Conservation (phyloP, 805 yeast genomes). For the Candida insectalens region DNA sequence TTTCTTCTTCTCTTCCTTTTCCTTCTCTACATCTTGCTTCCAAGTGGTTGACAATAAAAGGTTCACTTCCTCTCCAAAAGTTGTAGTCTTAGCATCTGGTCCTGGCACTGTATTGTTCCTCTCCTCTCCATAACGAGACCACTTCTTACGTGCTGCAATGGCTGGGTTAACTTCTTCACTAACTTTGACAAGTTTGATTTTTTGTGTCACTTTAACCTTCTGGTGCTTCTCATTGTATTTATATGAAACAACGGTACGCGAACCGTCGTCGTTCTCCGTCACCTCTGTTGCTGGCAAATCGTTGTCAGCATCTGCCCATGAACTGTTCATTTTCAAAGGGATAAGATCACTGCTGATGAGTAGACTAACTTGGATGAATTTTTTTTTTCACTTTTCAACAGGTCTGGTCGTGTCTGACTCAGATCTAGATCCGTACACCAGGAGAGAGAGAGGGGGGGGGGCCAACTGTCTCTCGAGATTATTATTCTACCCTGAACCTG, state of each 20-base stretch:
- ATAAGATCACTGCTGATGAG: no score
- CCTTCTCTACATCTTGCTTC: conserved; percentile 70
- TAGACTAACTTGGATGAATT: no score
- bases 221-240: conserved; percentile 69
- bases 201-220: conserved; percentile 82
- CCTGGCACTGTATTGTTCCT: conserved; percentile 60
- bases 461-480: no score
- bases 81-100: conserved; percentile 83
- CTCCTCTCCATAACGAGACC: conserved; percentile 86
- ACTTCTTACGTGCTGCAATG: conserved; percentile 80
- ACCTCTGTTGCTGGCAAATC: conserved; percentile 70
- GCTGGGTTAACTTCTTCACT: conserved; percentile 75
- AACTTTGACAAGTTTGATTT: conserved; percentile 64
- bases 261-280: conserved; percentile 75
- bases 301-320: conserved; percentile 65
- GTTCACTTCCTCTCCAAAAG: conserved; percentile 75
- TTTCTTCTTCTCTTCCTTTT: conserved; percentile 42
- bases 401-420: not conserved
- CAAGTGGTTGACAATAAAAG: conserved; percentile 66
- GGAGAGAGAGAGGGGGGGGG: no score
- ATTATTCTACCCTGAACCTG: no score
- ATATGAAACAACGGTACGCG: conserved; percentile 78
- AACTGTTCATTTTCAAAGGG: no score
- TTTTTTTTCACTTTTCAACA: no score
- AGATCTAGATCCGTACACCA: no score